Evolutionary conservation across 768 basidiomycete species (phyloP).

Genomic region (Gelatoporia subvermispora): DNA sequence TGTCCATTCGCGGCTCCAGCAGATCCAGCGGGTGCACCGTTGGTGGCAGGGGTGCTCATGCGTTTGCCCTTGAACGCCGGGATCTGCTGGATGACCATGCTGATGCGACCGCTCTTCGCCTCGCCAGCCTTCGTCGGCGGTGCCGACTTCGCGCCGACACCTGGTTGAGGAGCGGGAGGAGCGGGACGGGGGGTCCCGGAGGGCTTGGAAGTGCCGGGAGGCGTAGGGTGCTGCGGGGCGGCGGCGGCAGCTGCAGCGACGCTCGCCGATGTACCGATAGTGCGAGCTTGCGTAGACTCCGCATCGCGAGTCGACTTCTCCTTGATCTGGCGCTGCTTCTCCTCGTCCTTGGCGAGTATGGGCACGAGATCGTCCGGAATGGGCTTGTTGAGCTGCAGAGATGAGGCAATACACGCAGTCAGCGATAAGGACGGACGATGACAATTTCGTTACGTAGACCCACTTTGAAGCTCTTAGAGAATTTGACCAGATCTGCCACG

Average conservation of each 20-base stretch:
- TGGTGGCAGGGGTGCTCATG: conserved; percentile 17
- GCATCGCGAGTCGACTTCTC: conserved; percentile 75
- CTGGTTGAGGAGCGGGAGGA: conserved; percentile 1
- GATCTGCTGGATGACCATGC: conserved; percentile 84
- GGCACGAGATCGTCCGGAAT: conserved; percentile 93
- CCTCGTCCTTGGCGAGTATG: conserved; percentile 90
- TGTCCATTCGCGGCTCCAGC: conserved; percentile 21
- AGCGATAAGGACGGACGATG: background rate
- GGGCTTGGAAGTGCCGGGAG: conserved; percentile 20
- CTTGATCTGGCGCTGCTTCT: conserved; percentile 78
- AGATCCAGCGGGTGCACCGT: background rate
- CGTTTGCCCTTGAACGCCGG: conserved; percentile 82
- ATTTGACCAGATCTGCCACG: conserved; percentile 89
- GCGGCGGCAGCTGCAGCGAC: conserved; percentile 42
- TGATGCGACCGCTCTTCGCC: conserved; percentile 30
- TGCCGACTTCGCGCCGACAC: conserved; percentile 12
- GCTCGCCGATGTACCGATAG: conserved; percentile 43
- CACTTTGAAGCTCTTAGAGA: conserved; percentile 93
- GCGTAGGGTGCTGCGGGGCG: conserved; percentile 37
- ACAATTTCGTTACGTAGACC: conserved; percentile 11
- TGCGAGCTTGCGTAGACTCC: conserved; percentile 56
- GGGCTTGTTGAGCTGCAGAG: conserved; percentile 77
- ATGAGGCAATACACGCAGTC: background rate
- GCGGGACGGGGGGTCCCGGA: conserved; percentile 13
- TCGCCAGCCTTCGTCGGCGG: conserved; percentile 13